phyloP scores from a whole-genome alignment of 305 asterid species.

The Striga hermonthica region DNA sequence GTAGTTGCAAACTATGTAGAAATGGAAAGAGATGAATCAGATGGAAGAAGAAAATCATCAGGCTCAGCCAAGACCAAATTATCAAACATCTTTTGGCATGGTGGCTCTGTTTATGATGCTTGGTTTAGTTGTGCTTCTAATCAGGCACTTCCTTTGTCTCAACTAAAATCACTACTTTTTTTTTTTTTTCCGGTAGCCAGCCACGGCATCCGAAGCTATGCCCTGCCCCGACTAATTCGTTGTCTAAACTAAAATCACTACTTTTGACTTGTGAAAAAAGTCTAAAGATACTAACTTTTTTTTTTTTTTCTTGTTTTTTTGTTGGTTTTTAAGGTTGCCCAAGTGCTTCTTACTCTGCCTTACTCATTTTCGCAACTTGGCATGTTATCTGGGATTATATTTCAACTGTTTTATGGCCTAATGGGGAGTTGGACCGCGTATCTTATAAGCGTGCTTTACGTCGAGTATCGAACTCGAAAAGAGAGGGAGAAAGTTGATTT shows the following conservation, averaged over 20 bases:
- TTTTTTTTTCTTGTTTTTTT: neutral
- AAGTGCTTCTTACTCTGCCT: slow-evolving; percentile 82
- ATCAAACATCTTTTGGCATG: slow-evolving; percentile 76
- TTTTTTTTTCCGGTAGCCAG: neutral
- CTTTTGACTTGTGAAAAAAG: neutral
- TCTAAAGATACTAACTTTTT: neutral
- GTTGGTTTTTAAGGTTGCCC: slow-evolving; percentile 57
- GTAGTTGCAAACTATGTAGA: slow-evolving; percentile 73
- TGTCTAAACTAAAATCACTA: slow-evolving; percentile 1
- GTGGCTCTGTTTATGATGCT: slow-evolving; percentile 94
- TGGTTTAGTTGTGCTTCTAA: slow-evolving; percentile 89
- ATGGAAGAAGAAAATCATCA: slow-evolving; percentile 32
- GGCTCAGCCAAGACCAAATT: slow-evolving; percentile 45
- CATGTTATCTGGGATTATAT: slow-evolving; percentile 65
- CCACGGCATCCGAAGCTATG: no score
- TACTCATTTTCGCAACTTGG: slow-evolving; percentile 90
- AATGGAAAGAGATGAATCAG: slow-evolving; percentile 61
- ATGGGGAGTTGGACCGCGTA: slow-evolving; percentile 92
- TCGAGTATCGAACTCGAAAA: slow-evolving; percentile 80
- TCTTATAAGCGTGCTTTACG: slow-evolving; percentile 69
- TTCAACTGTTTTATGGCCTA: slow-evolving; percentile 73
- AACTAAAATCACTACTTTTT: neutral
- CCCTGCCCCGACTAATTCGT: no score
- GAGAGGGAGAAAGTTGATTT: slow-evolving; percentile 86
- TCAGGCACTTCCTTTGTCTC: no score